Conservation (phyloP, 495 filamentous ascomycete species). For the Aspergillus asperescens region DNA sequence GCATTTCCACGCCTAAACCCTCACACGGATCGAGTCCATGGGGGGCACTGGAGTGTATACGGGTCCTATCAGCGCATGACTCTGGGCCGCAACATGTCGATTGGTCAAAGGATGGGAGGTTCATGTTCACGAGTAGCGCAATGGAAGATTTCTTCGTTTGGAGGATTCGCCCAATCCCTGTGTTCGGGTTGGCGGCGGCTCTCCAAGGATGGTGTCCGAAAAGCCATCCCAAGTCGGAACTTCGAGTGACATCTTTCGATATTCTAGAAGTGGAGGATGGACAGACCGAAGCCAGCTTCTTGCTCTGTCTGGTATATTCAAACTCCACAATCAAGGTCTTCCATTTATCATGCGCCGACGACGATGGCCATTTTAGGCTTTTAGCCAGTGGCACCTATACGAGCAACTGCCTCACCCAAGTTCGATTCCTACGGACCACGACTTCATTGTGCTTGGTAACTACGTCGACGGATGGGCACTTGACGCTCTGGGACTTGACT, state of each 20-base stretch:
- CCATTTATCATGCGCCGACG: conserved; percentile 42
- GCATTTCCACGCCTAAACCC: conserved; percentile 42
- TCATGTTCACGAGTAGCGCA: conserved; percentile 78
- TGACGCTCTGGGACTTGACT: conserved; percentile 51
- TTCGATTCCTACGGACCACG: conserved; percentile 42
- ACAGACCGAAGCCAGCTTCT: conserved; percentile 26
- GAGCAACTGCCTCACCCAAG: conserved; percentile 74
- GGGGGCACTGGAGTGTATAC: conserved; percentile 47
- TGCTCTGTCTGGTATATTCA: conserved; percentile 66
- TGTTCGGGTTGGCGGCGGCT: conserved; percentile 52
- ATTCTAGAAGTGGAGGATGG: conserved; percentile 37
- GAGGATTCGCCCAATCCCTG: conserved; percentile 53
- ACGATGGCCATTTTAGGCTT: conserved; percentile 45
- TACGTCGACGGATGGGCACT: conserved; percentile 56
- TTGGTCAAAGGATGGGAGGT: conserved; percentile 60
- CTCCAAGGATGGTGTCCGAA: conserved; percentile 59
- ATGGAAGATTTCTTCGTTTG: conserved; percentile 88
- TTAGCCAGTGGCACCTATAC: conserved; percentile 60
- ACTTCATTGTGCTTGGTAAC: conserved; percentile 45
- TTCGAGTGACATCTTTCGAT: conserved; percentile 74
- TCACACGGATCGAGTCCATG: conserved; percentile 20
- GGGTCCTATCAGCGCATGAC: conserved; percentile 66
- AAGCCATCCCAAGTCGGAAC: conserved; percentile 56
- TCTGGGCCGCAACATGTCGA: conserved; percentile 77
- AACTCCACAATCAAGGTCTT: conserved; percentile 72